A percentile compares a stretch with the other conserved stretches of the same genome.
Evolutionary conservation across 306 rosid species (phyloP).

Genomic region (Vigna hirtella): DNA sequence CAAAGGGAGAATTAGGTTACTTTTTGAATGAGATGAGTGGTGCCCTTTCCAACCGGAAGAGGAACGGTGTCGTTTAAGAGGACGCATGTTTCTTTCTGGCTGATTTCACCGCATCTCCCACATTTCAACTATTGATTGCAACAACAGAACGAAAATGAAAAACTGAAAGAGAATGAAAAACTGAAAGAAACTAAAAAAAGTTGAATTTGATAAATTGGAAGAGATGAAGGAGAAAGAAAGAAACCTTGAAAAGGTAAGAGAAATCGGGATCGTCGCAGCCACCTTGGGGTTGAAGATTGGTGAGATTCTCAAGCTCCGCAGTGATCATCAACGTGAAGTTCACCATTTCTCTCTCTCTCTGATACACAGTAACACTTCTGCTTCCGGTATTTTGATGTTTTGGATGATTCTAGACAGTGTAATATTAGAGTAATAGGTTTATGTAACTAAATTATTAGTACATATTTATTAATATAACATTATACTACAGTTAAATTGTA

Average conservation of each 20-base stretch:
- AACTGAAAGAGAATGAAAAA: not conserved
- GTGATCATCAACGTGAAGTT: conserved; percentile 69
- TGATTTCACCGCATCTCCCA: conserved; percentile 85
- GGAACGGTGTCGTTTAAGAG: conserved; percentile 73
- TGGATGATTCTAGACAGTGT: not conserved
- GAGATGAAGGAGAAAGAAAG: not conserved
- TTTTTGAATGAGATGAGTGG: conserved; percentile 89
- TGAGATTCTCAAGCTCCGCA: conserved; percentile 85
- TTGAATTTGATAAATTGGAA: not conserved
- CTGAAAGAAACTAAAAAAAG: not conserved
- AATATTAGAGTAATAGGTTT: too few relatives aligned
- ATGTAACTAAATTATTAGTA: too few relatives aligned
- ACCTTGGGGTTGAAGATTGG: conserved; percentile 82
- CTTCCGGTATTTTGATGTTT: not conserved
- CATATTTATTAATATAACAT: too few relatives aligned
- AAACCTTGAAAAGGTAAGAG: conserved; percentile 86
- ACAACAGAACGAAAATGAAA: not conserved
- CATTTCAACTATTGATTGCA: conserved; percentile 65
- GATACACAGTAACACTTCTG: not conserved
- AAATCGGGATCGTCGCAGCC: conserved; percentile 88
- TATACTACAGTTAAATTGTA: too few relatives aligned
- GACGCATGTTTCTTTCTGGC: conserved; percentile 81
- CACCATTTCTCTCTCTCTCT: conserved; percentile 65
- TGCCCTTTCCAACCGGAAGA: conserved; percentile 73
- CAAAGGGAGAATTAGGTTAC: conserved; percentile 39